Evolutionary conservation across 352 stramenopile species (phyloP).

Genomic region (Globisporangium emineosum): DNA sequence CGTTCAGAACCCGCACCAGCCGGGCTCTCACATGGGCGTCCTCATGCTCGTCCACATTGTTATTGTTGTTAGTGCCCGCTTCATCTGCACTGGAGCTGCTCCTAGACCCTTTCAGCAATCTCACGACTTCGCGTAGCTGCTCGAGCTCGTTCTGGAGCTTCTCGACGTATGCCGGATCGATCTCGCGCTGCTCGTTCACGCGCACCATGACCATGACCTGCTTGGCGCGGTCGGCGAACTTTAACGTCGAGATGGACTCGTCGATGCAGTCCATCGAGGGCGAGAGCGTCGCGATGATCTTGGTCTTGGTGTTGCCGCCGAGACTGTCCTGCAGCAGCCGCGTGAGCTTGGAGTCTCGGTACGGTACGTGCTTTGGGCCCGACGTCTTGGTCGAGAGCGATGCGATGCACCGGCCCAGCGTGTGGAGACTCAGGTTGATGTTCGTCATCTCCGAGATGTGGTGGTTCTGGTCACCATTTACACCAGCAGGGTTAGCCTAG

Average conservation of each 20-base stretch:
- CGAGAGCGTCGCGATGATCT: constrained; percentile 90
- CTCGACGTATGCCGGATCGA: constrained; percentile 86
- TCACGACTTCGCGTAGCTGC: constrained; percentile 64
- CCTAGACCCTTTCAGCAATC: constrained; percentile 29
- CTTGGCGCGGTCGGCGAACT: constrained; percentile 92
- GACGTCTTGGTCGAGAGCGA: constrained; percentile 55
- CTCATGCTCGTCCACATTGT: constrained; percentile 26
- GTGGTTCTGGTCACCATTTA: constrained; percentile 31
- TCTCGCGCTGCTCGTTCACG: constrained; percentile 81
- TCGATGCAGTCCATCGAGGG: constrained; percentile 84
- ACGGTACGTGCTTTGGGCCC: constrained; percentile 75
- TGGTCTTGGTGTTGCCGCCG: constrained; percentile 87
- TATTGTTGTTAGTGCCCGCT: constrained; percentile 5
- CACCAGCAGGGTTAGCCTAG: background rate
- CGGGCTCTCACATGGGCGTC: constrained; percentile 27
- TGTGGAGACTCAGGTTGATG: constrained; percentile 93
- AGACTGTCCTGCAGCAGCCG: constrained; percentile 88
- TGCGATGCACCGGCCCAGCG: constrained; percentile 86
- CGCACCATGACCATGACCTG: constrained; percentile 87
- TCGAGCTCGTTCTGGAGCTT: constrained; percentile 86
- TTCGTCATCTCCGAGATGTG: constrained; percentile 93
- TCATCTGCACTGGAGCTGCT: background rate
- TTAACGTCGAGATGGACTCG: constrained; percentile 92
- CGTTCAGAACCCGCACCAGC: constrained; percentile 52
- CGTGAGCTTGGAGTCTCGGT: constrained; percentile 93